These are phyloP conservation scores for Luzula sylvatica DNA, from an alignment of 176 grass and related monocot species.

Conservation along the genomic window DNA sequence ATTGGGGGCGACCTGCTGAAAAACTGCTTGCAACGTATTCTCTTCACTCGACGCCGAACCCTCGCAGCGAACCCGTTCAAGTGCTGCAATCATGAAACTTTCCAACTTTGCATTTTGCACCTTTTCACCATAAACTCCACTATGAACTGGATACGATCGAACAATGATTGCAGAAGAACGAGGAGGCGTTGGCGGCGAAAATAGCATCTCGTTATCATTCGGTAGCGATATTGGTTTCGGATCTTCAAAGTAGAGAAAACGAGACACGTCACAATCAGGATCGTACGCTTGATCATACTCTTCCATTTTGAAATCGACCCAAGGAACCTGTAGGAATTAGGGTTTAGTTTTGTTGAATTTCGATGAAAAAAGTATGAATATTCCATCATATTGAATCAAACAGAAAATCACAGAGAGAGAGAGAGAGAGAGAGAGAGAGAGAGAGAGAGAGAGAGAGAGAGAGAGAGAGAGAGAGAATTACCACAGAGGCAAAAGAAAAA, in stretches of 20 bases:
- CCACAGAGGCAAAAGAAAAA: too few species aligned
- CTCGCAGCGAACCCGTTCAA: not conserved
- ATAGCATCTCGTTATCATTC: not conserved
- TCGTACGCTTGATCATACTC: constrained; percentile 10
- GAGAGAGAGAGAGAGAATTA: too few species aligned
- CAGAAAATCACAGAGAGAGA: too few species aligned
- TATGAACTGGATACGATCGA: not conserved
- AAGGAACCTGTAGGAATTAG: too few species aligned
- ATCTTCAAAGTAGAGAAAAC: not conserved
- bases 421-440: too few species aligned
- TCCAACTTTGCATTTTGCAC: not conserved
- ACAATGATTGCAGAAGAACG: not conserved
- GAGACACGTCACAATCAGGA: constrained; percentile 9
- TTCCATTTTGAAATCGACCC: too few species aligned
- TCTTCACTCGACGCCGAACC: not conserved
- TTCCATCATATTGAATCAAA: too few species aligned
- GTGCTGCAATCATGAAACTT: not conserved
- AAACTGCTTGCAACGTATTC: not conserved
- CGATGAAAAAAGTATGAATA: too few species aligned
- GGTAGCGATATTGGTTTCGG: too few species aligned
- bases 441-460: too few species aligned
- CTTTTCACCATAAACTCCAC: not conserved
- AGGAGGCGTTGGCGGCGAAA: not conserved
- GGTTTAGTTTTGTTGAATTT: too few species aligned
- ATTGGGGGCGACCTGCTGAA: constrained; percentile 6